Base-by-base conservation (phyloP, 345 rosid genomes). In the Viola odorata region DNA sequence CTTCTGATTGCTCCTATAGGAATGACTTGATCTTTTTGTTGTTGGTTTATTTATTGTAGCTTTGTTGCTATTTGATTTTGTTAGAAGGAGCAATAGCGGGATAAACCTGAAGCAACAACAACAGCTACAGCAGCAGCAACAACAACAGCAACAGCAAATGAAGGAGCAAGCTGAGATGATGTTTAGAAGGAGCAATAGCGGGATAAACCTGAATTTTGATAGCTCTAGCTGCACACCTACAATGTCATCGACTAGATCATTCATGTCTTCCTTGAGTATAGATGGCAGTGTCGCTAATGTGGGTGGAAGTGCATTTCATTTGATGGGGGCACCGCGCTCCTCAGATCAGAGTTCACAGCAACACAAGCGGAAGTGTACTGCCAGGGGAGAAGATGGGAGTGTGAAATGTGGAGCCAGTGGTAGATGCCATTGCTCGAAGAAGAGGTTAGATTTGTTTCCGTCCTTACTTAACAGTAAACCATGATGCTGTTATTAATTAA, bases 341-440 rank as follows among this genome's bases (percentile, higher is more conserved):
- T 78, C 84, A 0, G 90, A 87, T 66, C 95, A 84, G 76, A 78
- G 74, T 66, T 81, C 86, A 3, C 95, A 82, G 72, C 77, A 55
- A 52, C 87, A 69, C 64, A 82, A 82, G 83, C 81, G 82, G 74
- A 87, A 81, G 70, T 87, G 90, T 58, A 74, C 83, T 32, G 78
- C 59, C 7, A 74, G 80, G 72, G 92, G 82, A 70, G 88, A 84
- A 50, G 90, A 84, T 70, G 95, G 88, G 41, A 82, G 78, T 72
- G 76, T 78, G 55, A 87, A 87, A 75, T 87, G 90, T 59, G 87
- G 81, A 60, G 81, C 77, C 66, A 80, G 75, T 44, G 72, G 80
- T 39, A 76, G 86, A 77, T 87, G 90, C 68, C 95, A 87, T 69
- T 84, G 90, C 77, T 82, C 95, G 3, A 87, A 87, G 83, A 87